Percentiles rank a stretch among this genome's conserved stretches.
Evolutionary conservation across 306 rosid species (phyloP).

Genomic region (Morella rubra): DNA sequence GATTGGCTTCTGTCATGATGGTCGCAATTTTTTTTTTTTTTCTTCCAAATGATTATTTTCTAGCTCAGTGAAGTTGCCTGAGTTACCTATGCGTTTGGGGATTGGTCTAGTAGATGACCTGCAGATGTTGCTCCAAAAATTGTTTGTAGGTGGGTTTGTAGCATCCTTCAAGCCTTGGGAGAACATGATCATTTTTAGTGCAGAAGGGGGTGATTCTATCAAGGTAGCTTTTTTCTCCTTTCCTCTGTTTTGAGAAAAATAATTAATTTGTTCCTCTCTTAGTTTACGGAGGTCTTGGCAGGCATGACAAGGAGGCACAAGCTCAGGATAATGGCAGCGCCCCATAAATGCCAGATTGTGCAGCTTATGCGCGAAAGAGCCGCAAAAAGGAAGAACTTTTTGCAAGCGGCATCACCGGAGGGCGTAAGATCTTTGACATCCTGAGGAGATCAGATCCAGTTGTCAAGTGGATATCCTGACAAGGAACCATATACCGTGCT

Average conservation of each 20-base stretch:
- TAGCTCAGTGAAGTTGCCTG: too few species aligned
- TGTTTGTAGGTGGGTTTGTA: constrained; percentile 81
- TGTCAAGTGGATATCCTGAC: constrained; percentile 5
- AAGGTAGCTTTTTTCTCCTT: constrained; percentile 36
- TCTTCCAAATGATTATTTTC: too few species aligned
- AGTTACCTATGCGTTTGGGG: too few species aligned
- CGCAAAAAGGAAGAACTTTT: not conserved
- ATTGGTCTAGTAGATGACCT: too few species aligned
- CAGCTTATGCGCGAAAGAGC: not conserved
- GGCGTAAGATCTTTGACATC: constrained; percentile 4
- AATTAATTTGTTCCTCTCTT: not conserved
- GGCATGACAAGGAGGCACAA: not conserved
- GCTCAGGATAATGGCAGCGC: constrained; percentile 1
- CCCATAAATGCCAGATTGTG: not conserved
- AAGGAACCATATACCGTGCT: not conserved
- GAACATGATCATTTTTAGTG: constrained; percentile 30
- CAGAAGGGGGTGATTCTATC: constrained; percentile 23
- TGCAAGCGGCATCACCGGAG: constrained; percentile 3
- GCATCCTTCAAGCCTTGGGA: constrained; percentile 77
- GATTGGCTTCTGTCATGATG: too few species aligned
- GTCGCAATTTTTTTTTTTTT: too few species aligned
- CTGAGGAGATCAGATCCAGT: constrained; percentile 6
- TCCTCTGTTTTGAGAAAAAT: not conserved
- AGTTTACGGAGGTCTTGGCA: constrained; percentile 16
- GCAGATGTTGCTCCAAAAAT: too few species aligned